Base-by-base conservation (phyloP, 441 rosid genomes). In the Erysimum cheiri region DNA sequence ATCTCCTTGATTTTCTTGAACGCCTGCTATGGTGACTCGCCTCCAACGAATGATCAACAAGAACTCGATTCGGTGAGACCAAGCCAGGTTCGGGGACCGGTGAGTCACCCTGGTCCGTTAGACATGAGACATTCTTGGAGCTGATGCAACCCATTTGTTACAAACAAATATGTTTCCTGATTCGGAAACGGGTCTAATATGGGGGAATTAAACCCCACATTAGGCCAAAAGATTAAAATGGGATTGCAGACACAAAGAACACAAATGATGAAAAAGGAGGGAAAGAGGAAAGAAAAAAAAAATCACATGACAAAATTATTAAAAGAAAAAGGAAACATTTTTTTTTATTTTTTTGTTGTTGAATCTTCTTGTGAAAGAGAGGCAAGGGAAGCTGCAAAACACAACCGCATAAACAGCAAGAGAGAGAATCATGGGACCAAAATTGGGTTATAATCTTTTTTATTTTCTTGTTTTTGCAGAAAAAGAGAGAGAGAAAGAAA, bases 111-210 rank as follows among this genome's bases (percentile, higher is more conserved):
- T 35, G 68, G 75, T 76, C 79, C 57, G 77, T 80, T 35, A 67
- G 36, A 15, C 80, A 74, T 33, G 36, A 67, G n/a, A 66, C 81
- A 47, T 78, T 78, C 69, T 89, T 92, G 58, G 92, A 84, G 80
- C 61, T 75, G 19, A 88, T 79, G 88, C 98, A 92, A 76, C 98
- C 96, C 98, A 92, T 92, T 80, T 70, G 41, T 19, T 48, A 47
- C 0, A 63, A 7, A 60, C 28, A 65, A 61, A 33, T 7, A 19
- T 54, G 74, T 67, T 73, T 73, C 91, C 90, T 71, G 80, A 76
- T 77, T 76, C 56, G 80, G 83, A 77, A 83, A 83, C 81, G 78
- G 82, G 80, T 77, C 81, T 71, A 75, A 65, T 35, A 64, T 47
- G 49, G 71, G 73, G 62, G 41, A 55, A 63, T 70, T 48, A 69